Conservation (phyloP, 1,139 yeast species). For the Martiniozyma asiatica region DNA sequence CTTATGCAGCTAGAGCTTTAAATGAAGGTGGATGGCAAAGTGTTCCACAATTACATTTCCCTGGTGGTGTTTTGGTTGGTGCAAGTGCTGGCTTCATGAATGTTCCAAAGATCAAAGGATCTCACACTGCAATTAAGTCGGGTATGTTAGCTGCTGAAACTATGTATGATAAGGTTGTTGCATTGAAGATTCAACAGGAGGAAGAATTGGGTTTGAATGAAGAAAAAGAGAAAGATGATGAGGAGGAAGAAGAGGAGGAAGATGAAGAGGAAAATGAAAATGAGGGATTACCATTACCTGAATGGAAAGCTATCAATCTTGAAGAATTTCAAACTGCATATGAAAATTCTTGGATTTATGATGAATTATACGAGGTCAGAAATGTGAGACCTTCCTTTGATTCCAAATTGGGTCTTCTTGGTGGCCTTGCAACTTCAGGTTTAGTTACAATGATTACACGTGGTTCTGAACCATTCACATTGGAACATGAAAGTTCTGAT, state of each 20-base stretch:
- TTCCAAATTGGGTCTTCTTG: constrained; percentile 54
- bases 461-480: constrained; percentile 84
- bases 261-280: constrained; percentile 31
- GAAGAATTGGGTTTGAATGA: constrained; percentile 36
- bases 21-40: constrained; percentile 95
- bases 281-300: constrained; percentile 22
- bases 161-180: constrained; percentile 47
- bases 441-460: constrained; percentile 64
- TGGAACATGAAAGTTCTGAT: constrained; percentile 60
- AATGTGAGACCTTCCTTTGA: constrained; percentile 88
- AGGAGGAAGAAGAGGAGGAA: constrained; percentile 34
- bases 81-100: constrained; percentile 94
- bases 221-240: constrained; percentile 17
- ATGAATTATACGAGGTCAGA: constrained; percentile 73
- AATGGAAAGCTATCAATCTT: constrained; percentile 36
- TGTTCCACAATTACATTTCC: constrained; percentile 79
- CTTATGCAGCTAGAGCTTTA: constrained; percentile 91
- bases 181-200: constrained; percentile 25
- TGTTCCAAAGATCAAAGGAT: constrained; percentile 96
- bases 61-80: constrained; percentile 92
- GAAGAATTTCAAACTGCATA: constrained; percentile 49
- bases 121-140: constrained; percentile 92
- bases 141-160: constrained; percentile 92
- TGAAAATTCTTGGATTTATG: constrained; percentile 70
- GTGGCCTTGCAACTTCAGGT: constrained; percentile 80